Evolutionary conservation across 495 filamentous ascomycete species (phyloP).

Genomic region (Sphaerosporella brunnea): DNA sequence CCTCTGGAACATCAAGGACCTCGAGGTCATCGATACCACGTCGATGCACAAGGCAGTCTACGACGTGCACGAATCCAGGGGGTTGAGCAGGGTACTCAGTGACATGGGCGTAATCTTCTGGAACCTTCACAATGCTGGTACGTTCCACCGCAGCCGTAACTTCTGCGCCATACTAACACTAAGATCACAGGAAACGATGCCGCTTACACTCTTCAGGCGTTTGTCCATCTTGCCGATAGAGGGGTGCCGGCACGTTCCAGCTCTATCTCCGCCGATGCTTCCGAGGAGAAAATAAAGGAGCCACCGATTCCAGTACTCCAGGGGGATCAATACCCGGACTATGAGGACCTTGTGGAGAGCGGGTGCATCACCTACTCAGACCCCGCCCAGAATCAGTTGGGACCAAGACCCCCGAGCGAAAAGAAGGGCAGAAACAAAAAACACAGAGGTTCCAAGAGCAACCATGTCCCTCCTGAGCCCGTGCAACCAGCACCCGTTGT

Average conservation of each 20-base stretch:
- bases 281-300: not conserved
- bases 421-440: not conserved
- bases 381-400: not conserved
- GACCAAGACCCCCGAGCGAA: not conserved
- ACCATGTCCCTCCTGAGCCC: too few relatives aligned
- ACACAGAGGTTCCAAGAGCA: too few relatives aligned
- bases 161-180: slow-evolving; percentile 4
- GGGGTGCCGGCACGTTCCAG: slow-evolving; percentile 8
- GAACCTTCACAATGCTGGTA: slow-evolving; percentile 65
- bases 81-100: slow-evolving; percentile 42
- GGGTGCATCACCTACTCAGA: not conserved
- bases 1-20: slow-evolving; percentile 31
- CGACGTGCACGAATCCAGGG: slow-evolving; percentile 32
- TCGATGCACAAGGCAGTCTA: slow-evolving; percentile 43
- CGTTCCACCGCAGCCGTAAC: not conserved
- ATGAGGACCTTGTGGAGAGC: not conserved
- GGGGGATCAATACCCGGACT: not conserved
- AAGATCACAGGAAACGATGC: slow-evolving; percentile 64
- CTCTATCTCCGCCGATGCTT: not conserved
- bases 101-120: slow-evolving; percentile 43
- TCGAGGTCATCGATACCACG: slow-evolving; percentile 56
- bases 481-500: too few relatives aligned
- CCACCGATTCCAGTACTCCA: not conserved
- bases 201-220: slow-evolving; percentile 57
- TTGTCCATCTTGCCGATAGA: slow-evolving; percentile 49